Base-by-base conservation (phyloP, 192 early-diverging fungal species). In the Linnemannia schmuckeri region DNA sequence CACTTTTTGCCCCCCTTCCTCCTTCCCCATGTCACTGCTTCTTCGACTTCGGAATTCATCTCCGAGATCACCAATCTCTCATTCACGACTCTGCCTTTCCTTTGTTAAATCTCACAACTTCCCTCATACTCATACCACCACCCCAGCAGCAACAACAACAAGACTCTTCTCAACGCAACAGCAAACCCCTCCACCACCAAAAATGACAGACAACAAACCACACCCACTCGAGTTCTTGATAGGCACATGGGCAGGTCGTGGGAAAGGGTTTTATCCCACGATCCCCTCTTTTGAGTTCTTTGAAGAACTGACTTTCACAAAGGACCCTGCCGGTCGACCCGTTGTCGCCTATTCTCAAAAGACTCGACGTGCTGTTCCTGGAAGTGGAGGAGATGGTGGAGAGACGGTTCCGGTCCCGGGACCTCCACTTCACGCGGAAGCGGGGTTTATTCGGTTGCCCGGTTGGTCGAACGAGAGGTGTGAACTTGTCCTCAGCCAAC, bases 191-290 rank as follows among this genome's bases (percentile, higher is more conserved):
- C n/a, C 15, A 2, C 6, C 52, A 7, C 24, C 7, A 4, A 52
- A 22, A 24, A 38, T 42, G n/a, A 30, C 33, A 61, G 40, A 76
- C 4, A 49, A 24, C 42, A 83, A 83, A 75, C 71, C 83, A 4
- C 83, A 76, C 78, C 83, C 83, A 1, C 74, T 85, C 54, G 83
- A 85, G 57, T 85, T 85, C 70, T 66, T 85, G 17, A 77, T 85
- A 27, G 83, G 83, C 12, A 85, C 78, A 41, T 80, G 78, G 78
- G 22, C 74, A 10, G 83, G 83, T 0, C 75, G 76, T 15, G 78
- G 78, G 22, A 72, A 54, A 5, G 83, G 83, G 4, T 85, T 76
- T 47, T 85, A 72, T 46, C 83, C 83, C 15, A 85, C 83, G 1
- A 85, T 85, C 57, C 69, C 70, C 18, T 70, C 78, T 17, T 80